phyloP scores from a whole-genome alignment of 257 asterid species.

The Leptodermis oblonga region DNA sequence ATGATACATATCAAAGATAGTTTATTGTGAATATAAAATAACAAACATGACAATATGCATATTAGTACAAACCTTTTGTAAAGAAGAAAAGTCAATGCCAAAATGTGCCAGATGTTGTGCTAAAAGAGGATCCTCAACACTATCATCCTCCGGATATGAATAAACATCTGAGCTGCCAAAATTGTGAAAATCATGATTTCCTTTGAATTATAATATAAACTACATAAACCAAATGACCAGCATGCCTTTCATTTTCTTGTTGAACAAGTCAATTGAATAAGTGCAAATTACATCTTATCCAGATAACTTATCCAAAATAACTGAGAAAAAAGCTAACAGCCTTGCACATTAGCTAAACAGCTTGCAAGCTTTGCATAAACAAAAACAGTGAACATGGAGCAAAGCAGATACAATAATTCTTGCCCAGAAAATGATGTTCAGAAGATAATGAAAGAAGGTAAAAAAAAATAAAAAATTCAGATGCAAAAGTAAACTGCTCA shows the following conservation, averaged over 20 bases:
- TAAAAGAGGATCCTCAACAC: constrained; percentile 88
- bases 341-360: not conserved
- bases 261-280: not conserved
- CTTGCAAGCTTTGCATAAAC: not conserved
- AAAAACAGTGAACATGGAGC: not conserved
- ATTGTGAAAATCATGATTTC: constrained; percentile 52
- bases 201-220: constrained; percentile 25
- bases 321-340: not conserved
- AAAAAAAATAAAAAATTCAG: not conserved
- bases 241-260: not conserved
- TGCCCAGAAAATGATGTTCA: not conserved
- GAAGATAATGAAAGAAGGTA: not conserved
- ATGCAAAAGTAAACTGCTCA: not conserved
- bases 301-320: not conserved
- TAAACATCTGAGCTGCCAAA: constrained; percentile 99
- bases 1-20: not conserved
- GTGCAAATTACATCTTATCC: not conserved
- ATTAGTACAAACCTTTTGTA: constrained; percentile 72
- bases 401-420: not conserved
- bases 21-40: constrained; percentile 5
- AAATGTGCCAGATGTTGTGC: constrained; percentile 91
- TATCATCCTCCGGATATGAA: constrained; percentile 94
- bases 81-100: constrained; percentile 94
- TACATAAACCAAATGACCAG: not conserved
- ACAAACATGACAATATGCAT: constrained; percentile 15